Conservation (phyloP, 2,329 filamentous ascomycete species). For the Ophiobolus disseminans region DNA sequence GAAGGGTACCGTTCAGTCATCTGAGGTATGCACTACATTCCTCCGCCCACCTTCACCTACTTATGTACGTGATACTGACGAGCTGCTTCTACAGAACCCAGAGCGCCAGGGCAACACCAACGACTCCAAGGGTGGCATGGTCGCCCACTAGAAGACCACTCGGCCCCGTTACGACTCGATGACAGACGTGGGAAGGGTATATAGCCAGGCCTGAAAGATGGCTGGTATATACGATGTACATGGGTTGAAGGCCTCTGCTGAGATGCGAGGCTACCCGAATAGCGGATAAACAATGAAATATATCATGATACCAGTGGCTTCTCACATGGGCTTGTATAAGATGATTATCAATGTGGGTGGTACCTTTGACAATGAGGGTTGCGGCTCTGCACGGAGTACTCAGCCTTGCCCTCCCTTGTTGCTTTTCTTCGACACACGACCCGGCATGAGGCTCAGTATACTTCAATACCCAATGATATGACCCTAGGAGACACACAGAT, state of each 20-base stretch:
- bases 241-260: slow-evolving; percentile 26
- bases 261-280: slow-evolving; percentile 23
- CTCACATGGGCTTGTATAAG: no score
- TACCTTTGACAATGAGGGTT: background rate
- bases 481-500: no score
- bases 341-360: background rate
- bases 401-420: no score
- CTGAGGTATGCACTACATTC: slow-evolving; percentile 27
- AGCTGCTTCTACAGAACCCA: slow-evolving; percentile 38
- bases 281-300: slow-evolving; percentile 23
- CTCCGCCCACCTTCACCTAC: background rate
- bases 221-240: no score
- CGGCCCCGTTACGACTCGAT: slow-evolving; percentile 20
- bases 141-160: slow-evolving; percentile 36
- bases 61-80: slow-evolving; percentile 13
- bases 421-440: no score
- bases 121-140: slow-evolving; percentile 46
- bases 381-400: no score
- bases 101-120: slow-evolving; percentile 55
- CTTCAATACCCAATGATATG: no score
- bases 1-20: slow-evolving; percentile 63
- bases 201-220: slow-evolving; percentile 15
- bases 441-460: no score
- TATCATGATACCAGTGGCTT: slow-evolving; percentile 4
- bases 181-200: slow-evolving; percentile 9